These are phyloP conservation scores for Nannochloropsis gaditana DNA, from an alignment of 108 stramenopile genomes.

Conservation along the genomic window DNA sequence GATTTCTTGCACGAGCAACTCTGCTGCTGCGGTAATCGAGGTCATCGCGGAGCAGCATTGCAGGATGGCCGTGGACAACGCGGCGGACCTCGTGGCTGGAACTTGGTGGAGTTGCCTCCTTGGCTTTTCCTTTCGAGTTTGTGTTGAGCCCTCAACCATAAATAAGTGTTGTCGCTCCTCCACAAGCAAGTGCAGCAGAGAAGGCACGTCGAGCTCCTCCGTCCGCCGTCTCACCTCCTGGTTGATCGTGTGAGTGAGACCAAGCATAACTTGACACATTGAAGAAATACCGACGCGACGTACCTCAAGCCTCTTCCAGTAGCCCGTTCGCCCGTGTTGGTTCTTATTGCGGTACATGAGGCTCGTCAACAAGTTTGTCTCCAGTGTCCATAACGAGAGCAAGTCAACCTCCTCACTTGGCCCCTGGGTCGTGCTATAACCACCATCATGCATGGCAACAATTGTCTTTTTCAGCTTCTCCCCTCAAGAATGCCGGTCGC, in stretches of 20 bases:
- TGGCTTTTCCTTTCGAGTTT: not conserved
- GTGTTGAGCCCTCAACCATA: not conserved
- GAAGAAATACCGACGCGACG: not conserved
- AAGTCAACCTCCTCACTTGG: too few relatives aligned
- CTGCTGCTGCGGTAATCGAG: not conserved
- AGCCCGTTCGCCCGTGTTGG: not conserved
- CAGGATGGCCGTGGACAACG: not conserved
- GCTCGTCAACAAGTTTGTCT: not conserved
- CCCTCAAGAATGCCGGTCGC: too few relatives aligned
- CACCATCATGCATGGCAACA: too few relatives aligned
- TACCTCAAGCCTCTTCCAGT: slow-evolving; percentile 2
- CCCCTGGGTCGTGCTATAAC: too few relatives aligned
- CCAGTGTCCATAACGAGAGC: not conserved
- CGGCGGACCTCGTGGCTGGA: not conserved
- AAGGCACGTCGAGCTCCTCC: not conserved
- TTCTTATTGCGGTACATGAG: slow-evolving; percentile 16
- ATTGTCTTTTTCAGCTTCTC: too few relatives aligned
- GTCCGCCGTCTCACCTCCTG: slow-evolving; percentile 8
- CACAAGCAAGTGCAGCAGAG: not conserved
- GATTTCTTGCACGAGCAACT: not conserved
- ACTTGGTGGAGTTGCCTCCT: not conserved
- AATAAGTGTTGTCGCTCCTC: not conserved
- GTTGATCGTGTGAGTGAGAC: not conserved
- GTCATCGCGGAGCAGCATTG: not conserved
- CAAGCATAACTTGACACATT: too few relatives aligned